Percentiles rank a stretch among this genome's conserved stretches.
These are phyloP conservation scores for Saitoella complicata DNA, from an alignment of 805 yeast species.

Conservation along the genomic window DNA sequence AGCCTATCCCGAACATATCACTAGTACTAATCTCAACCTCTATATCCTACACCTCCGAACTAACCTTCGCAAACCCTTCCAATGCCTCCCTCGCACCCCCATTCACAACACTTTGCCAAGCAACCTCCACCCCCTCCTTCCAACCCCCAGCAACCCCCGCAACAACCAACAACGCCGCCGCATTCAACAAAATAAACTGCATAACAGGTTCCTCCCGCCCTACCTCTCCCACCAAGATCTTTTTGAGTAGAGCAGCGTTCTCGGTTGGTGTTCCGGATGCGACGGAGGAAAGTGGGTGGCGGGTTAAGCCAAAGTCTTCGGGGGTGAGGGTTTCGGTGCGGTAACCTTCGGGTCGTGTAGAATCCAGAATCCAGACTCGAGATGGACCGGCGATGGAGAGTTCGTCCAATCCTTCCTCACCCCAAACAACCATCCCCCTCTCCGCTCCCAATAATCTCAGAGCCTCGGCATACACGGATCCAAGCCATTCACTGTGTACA, in stretches of 20 bases:
- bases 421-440: conserved; percentile 76
- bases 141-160: conserved; percentile 47
- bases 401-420: conserved; percentile 82
- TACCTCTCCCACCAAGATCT: conserved; percentile 29
- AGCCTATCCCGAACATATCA: no score
- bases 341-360: background rate
- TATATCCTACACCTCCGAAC: conserved; percentile 3
- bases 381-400: conserved; percentile 79
- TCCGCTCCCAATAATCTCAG: conserved; percentile 33
- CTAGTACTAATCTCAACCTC: no score
- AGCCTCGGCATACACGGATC: conserved; percentile 71
- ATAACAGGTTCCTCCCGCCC: conserved; percentile 38
- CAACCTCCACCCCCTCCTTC: conserved; percentile 62
- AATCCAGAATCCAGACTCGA: conserved; percentile 44
- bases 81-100: conserved; percentile 56
- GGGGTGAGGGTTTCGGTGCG: conserved; percentile 28
- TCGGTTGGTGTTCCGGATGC: conserved; percentile 74
- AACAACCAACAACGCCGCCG: conserved; percentile 73
- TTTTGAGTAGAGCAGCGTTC: conserved; percentile 51
- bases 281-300: conserved; percentile 52
- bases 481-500: conserved; percentile 65
- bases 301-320: conserved; percentile 61
- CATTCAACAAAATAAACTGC: conserved; percentile 81
- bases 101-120: conserved; percentile 45
- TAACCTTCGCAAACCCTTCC: conserved; percentile 32